These are phyloP conservation scores for Mallotus japonicus DNA, from an alignment of 441 rosid species.

Conservation along the genomic window DNA sequence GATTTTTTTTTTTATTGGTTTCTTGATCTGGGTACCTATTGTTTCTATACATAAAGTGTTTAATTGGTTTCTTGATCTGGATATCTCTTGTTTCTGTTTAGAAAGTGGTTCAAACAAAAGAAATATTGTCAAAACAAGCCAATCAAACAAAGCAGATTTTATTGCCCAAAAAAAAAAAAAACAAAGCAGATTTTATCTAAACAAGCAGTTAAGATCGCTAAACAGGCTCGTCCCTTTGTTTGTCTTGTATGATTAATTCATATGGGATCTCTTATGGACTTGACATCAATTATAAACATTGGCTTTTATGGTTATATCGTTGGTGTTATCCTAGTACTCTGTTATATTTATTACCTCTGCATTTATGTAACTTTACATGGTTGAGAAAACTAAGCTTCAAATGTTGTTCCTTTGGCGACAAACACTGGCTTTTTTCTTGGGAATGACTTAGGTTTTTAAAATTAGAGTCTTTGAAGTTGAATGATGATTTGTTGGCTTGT, in stretches of 20 bases:
- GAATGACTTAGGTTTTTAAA: no score
- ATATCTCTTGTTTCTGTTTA: slow-evolving; percentile 22
- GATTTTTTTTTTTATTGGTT: no score
- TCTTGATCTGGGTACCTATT: no score
- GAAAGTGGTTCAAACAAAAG: slow-evolving; percentile 83
- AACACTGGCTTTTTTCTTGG: no score
- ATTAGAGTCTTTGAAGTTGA: no score
- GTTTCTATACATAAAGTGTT: background rate
- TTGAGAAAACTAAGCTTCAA: no score
- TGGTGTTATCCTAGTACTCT: background rate
- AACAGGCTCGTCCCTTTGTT: slow-evolving; percentile 45
- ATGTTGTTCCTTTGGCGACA: no score
- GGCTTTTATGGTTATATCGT: background rate
- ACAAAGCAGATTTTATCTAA: slow-evolving; percentile 79
- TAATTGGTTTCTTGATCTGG: slow-evolving; percentile 26
- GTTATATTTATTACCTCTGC: no score
- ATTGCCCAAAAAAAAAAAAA: no score
- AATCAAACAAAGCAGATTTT: no score
- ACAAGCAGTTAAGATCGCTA: slow-evolving; percentile 90
- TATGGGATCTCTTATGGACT: background rate
- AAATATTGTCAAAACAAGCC: slow-evolving; percentile 71
- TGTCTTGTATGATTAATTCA: slow-evolving; percentile 1
- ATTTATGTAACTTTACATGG: no score
- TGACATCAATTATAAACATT: background rate
- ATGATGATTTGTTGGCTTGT: no score